Evolutionary conservation across 257 asterid genomes (phyloP), one percentile per base, ranked within the genome.

Genomic region (Fraxinus pennsylvanica): DNA sequence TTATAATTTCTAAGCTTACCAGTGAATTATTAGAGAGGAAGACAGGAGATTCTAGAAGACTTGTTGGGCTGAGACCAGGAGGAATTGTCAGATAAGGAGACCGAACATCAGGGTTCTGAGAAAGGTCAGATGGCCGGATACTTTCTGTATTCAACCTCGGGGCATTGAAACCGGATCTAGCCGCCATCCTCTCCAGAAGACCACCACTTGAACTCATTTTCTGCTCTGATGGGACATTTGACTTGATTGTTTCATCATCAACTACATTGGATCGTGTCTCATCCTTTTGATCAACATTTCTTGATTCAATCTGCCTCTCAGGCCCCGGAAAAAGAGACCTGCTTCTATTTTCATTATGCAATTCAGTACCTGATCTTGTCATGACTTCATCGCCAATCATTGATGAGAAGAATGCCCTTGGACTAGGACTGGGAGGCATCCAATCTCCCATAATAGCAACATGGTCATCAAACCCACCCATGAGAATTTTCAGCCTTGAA

Each of bases 141-240:
- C 86, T 86, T 74, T 88, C 91, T 4, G 95, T 92, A 82, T 91
- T 86, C 86, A 93, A 79, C 83, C 90, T 88, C 4, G 97, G 96
- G 82, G 96, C 92, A 76, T 89, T 92, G 79, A 92, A 90, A 73
- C 98, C 98, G 35, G 97, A 92, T 83, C 98, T 81, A 81, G 96
- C 93, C 38, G 94, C 98, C 80, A 84, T 90, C 82, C 98, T 88
- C 84, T 93, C 97, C 80, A 89, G 74, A 65, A 93, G 97, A 67
- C 95, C 92, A 59, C 94, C 96, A 12, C 90, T 78, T 27, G 84
- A 69, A 77, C 82, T 86, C 83, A 74, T 75, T 81, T 76, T 84
- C 52, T 79, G 85, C 72, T 81, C 96, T 10, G 77, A 50, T 30
- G 74, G 29, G 12, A 78, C 86, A 82, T 79, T 86, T 36, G 76